Evolutionary conservation across 2,329 filamentous ascomycete genomes (phyloP), one percentile per base, ranked within the genome.

Genomic region (Paramyrothecium sp.): DNA sequence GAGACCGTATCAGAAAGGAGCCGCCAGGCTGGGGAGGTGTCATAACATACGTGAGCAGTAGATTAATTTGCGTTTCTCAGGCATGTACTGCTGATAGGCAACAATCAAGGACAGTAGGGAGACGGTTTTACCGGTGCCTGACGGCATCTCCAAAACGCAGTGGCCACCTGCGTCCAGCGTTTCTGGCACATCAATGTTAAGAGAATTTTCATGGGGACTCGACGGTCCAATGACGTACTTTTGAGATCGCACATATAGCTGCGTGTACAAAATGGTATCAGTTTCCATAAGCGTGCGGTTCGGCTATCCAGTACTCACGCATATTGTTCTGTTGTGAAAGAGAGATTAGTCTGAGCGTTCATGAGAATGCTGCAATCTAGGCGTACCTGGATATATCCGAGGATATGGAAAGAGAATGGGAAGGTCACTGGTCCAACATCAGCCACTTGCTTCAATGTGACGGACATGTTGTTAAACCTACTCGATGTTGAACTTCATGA

Each of bases 61-160:
- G 56, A 99, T 97, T 54, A 99, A 86, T 75, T 99, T 99, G 56
- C 96, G 84, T 67, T 95, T 91, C 70, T 97, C 92, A 3, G 93
- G 92, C 68, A 94, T 93, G 71, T 93, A 89, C 71, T 95, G 91
- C 74, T 99, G 96, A 69, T 99, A 99, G 47, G 95, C 94, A 57
- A 99, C 88, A 68, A 99, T 99, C 65, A 99, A 84, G 0, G 95
- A 97, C 49, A 99, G 81, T 4, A 99, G 81, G 11, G 95, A 97
- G 23, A 99, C 91, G 0, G 95, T 99, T 80, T 99, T 99, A 60
- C 95, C 95, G 22, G 95, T 99, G 48, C 95, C 95, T 58, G 95
- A 99, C 74, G 95, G 95, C 95, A 99, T 99, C 78, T 99, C 95
- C 66, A 99, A 78, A 21, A 99, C 94, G 73, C 93, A 97, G 76